phyloP scores from a whole-genome alignment of 345 rosid species.

The Noccaea bulbosa region DNA sequence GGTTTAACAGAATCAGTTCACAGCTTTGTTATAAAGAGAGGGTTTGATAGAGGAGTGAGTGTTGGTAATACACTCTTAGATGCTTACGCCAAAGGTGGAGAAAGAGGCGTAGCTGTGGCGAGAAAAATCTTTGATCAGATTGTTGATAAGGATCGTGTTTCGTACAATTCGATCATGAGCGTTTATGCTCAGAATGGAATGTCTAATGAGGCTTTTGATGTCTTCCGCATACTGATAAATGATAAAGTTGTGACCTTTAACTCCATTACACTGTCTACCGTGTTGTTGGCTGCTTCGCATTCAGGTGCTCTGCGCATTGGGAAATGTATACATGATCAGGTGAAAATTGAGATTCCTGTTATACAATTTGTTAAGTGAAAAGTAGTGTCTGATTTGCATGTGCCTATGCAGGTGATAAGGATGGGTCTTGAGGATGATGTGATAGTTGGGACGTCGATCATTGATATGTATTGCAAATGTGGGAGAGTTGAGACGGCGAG shows the following conservation, averaged over 20 bases:
- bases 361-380: too few relatives aligned
- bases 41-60: slow-evolving; percentile 56
- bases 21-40: slow-evolving; percentile 64
- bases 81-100: slow-evolving; percentile 77
- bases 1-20: slow-evolving; percentile 65
- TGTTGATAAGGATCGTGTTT: slow-evolving; percentile 61
- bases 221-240: slow-evolving; percentile 53
- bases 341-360: slow-evolving; percentile 32
- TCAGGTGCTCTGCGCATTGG: slow-evolving; percentile 67
- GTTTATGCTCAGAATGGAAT: slow-evolving; percentile 76
- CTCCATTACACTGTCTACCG: slow-evolving; percentile 73
- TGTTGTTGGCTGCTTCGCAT: slow-evolving; percentile 73
- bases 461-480: slow-evolving; percentile 92
- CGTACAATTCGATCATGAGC: slow-evolving; percentile 82
- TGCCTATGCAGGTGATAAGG: slow-evolving; percentile 62
- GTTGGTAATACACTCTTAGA: slow-evolving; percentile 75
- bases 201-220: slow-evolving; percentile 62
- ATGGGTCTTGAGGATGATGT: slow-evolving; percentile 71
- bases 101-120: slow-evolving; percentile 50
- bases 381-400: not conserved
- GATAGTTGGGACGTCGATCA: slow-evolving; percentile 65
- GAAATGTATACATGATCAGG: slow-evolving; percentile 81
- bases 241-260: slow-evolving; percentile 53
- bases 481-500: slow-evolving; percentile 75
- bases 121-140: slow-evolving; percentile 73